These are phyloP conservation scores for Bolboschoenoplectus hybrid DNA, from an alignment of 202 grass and related monocot species.

Conservation along the genomic window DNA sequence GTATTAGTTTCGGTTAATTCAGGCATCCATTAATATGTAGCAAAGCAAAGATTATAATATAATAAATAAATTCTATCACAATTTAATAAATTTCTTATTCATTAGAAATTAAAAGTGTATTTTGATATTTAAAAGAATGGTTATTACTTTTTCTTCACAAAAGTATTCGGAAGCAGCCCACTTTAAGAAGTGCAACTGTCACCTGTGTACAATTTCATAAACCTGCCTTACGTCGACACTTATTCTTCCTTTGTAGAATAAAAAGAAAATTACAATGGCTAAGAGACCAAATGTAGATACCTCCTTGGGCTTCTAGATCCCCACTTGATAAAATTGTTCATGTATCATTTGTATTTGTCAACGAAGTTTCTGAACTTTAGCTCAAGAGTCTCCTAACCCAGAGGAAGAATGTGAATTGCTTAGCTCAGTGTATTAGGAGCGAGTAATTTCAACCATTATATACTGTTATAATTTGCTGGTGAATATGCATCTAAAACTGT, in stretches of 20 bases:
- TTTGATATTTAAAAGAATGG: no score
- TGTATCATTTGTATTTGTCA: background rate
- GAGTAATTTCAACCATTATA: background rate
- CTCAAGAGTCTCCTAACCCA: background rate
- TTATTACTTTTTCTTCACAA: background rate
- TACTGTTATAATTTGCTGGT: background rate
- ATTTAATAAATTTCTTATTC: background rate
- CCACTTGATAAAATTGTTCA: background rate
- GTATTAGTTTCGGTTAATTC: background rate
- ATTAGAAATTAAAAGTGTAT: no score
- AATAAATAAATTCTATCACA: background rate
- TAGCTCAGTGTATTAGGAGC: background rate
- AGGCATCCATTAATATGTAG: background rate
- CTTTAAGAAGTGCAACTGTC: background rate
- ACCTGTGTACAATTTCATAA: background rate
- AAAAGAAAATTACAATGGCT: background rate
- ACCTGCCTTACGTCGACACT: background rate
- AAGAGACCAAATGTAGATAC: background rate
- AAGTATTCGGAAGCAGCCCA: background rate
- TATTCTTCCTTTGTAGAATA: background rate
- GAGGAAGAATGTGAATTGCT: background rate
- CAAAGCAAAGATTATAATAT: background rate
- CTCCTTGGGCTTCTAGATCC: background rate
- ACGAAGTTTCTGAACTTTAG: background rate
- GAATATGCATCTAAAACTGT: background rate